Conservation (phyloP, 257 asterid genomes). For the Schizonepeta tenuifolia region DNA sequence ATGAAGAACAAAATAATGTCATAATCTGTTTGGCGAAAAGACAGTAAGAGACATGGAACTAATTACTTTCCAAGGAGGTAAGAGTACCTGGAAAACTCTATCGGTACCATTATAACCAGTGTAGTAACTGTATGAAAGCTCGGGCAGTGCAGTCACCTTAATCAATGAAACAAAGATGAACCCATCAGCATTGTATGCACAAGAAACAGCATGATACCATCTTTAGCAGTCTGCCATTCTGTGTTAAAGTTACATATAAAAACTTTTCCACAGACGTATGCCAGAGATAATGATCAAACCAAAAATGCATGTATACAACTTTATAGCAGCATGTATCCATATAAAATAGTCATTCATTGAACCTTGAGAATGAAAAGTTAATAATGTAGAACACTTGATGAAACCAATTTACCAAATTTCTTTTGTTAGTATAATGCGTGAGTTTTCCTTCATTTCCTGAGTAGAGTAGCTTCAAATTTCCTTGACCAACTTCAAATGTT, state of each 20-base stretch:
- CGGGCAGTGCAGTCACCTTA: conserved; percentile 53
- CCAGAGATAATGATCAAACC: conserved; percentile 24
- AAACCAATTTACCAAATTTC: conserved; percentile 50
- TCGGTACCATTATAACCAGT: conserved; percentile 79
- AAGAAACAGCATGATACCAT: conserved; percentile 16
- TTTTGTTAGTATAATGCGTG: conserved; percentile 51
- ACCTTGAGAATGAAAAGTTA: conserved; percentile 17
- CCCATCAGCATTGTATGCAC: conserved; percentile 36
- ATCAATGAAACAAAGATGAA: conserved; percentile 33
- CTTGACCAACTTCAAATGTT: conserved; percentile 74
- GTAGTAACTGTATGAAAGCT: conserved; percentile 68
- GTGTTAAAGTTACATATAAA: conserved; percentile 5
- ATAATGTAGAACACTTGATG: conserved; percentile 20
- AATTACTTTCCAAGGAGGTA: conserved; percentile 22
- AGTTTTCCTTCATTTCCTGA: conserved; percentile 59
- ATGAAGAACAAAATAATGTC: conserved; percentile 30
- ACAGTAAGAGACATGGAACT: conserved; percentile 12
- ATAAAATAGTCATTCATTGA: conserved; percentile 15
- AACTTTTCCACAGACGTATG: conserved; percentile 13
- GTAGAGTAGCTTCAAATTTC: conserved; percentile 70
- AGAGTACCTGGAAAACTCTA: conserved; percentile 69
- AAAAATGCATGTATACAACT: conserved; percentile 13
- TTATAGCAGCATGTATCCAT: conserved; percentile 6
- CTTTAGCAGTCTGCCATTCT: conserved; percentile 13
- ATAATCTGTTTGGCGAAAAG: conserved; percentile 18